Evolutionary conservation across 805 yeast genomes (phyloP).

Genomic region (Yarrowia deformans): DNA sequence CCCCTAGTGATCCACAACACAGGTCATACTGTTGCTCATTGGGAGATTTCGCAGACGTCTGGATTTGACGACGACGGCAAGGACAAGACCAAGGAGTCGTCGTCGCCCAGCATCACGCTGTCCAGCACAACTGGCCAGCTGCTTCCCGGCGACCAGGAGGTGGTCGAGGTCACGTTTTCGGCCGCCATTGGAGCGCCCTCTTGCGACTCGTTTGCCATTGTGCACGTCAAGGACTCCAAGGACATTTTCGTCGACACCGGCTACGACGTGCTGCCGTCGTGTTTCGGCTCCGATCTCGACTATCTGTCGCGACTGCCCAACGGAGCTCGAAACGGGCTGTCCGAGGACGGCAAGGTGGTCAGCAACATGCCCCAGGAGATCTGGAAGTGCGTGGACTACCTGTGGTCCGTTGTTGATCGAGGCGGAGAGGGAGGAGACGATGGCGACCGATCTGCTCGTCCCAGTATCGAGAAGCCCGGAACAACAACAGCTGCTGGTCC

Average conservation of each 20-base stretch:
- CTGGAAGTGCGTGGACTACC: conserved; percentile 50
- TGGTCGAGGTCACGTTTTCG: conserved; percentile 24
- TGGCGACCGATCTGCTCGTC: conserved; percentile 44
- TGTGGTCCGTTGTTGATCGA: conserved; percentile 45
- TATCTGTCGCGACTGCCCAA: conserved; percentile 43
- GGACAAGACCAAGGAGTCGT: conserved; percentile 40
- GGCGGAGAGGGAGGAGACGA: conserved; percentile 28
- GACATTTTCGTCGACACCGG: conserved; percentile 48
- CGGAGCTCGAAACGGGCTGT: conserved; percentile 44
- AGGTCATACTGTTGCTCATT: conserved; percentile 52
- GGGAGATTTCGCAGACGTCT: conserved; percentile 51
- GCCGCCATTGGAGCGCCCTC: conserved; percentile 21
- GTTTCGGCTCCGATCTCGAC: conserved; percentile 49
- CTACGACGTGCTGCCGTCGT: conserved; percentile 47
- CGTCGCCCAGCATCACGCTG: conserved; percentile 41
- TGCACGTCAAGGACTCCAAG: conserved; percentile 48
- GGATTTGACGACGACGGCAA: conserved; percentile 41
- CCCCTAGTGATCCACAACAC: conserved; percentile 51
- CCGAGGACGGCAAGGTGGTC: conserved; percentile 38
- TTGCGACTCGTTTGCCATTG: conserved; percentile 42
- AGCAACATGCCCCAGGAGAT: conserved; percentile 51
- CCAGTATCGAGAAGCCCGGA: conserved; percentile 43
- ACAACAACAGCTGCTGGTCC: not conserved
- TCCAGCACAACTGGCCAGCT: not conserved
- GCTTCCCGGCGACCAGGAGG: conserved; percentile 20